A percentile compares a stretch with the other conserved stretches of the same genome.
These are phyloP conservation scores for Prunus mume DNA, from an alignment of 306 rosid genomes.

Conservation along the genomic window DNA sequence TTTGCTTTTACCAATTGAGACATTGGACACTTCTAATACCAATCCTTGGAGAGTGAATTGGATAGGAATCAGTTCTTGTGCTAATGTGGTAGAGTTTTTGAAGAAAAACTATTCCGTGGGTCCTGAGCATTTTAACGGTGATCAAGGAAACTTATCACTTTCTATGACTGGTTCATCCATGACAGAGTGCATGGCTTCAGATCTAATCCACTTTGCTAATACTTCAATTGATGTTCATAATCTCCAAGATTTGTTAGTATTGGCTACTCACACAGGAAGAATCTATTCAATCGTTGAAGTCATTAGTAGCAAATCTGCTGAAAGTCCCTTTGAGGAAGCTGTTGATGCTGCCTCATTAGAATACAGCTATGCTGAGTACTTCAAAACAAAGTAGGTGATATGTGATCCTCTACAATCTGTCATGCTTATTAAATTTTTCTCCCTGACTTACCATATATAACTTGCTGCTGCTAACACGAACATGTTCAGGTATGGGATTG, in stretches of 20 bases:
- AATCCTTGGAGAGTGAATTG: slow-evolving; percentile 57
- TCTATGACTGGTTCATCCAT: slow-evolving; percentile 24
- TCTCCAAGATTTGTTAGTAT: slow-evolving; percentile 50
- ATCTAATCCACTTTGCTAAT: slow-evolving; percentile 56
- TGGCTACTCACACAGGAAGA: slow-evolving; percentile 83
- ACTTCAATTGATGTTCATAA: slow-evolving; percentile 30
- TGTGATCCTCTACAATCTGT: slow-evolving; percentile 1
- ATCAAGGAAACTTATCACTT: slow-evolving; percentile 19
- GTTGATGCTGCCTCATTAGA: slow-evolving; percentile 33
- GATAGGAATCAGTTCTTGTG: slow-evolving; percentile 68
- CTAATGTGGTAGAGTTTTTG: slow-evolving; percentile 49
- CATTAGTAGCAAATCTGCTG: slow-evolving; percentile 47
- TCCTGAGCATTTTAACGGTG: slow-evolving; percentile 24
- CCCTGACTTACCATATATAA: neutral
- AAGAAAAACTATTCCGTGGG: slow-evolving; percentile 35
- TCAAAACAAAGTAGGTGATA: slow-evolving; percentile 52
- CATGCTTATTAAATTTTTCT: neutral
- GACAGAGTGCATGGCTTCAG: slow-evolving; percentile 30
- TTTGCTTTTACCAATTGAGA: slow-evolving; percentile 71
- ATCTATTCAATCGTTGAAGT: slow-evolving; percentile 65
- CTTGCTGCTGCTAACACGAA: slow-evolving; percentile 12
- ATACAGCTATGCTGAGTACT: slow-evolving; percentile 47
- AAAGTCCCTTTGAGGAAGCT: slow-evolving; percentile 70
- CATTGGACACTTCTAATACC: slow-evolving; percentile 19
- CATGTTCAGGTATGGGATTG: slow-evolving; percentile 68